Base-by-base conservation (phyloP, 805 yeast species). In the Blastobotrys terrestris region DNA sequence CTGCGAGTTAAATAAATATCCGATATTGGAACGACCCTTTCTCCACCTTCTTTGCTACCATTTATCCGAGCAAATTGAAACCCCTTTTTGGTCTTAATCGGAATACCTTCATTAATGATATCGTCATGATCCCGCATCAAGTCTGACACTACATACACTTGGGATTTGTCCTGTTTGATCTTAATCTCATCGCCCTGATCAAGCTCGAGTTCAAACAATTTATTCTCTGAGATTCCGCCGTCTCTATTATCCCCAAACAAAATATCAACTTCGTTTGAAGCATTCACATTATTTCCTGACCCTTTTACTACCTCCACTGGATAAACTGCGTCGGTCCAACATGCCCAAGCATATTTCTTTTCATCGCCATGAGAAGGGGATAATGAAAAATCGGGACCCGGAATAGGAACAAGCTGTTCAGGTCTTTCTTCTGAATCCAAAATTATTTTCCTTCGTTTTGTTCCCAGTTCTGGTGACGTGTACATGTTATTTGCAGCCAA, bases 161-260 rank as follows among this genome's bases (percentile, higher is more conserved):
- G 19, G 39, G 50, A 52, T 46, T 54, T 51, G 40, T 57, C 54
- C 5, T 54, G 46, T 16, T 49, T 52, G n/a, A 50, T 26, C 48
- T 58, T 58, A 19, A 60, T 58, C 18, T 45, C 51, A 41, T 60
- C 61, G 1, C 59, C 61, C 1, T 48, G 42, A 41, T 43, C 44
- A 2, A 60, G 31, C 48, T 60, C 60, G 14, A 60, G 41, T 20
- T 48, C 47, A 15, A 31, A 45, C 31, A 52, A 15, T 15, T 49
- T 35, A 3, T 31, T 16, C 3, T 35, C 21, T 2, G 51, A 18
- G 18, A 50, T 31, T 14, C 49, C 57, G 2, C 52, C 52, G 16
- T 49, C 51, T 11, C 53, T 43, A n/a, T 46, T 53, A 26, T 52
- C 53, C 16, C 53, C 44, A 44, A 52, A 56, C 7, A 51, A 3